phyloP scores from a whole-genome alignment of 345 rosid genomes.

The Boechera stricta region DNA sequence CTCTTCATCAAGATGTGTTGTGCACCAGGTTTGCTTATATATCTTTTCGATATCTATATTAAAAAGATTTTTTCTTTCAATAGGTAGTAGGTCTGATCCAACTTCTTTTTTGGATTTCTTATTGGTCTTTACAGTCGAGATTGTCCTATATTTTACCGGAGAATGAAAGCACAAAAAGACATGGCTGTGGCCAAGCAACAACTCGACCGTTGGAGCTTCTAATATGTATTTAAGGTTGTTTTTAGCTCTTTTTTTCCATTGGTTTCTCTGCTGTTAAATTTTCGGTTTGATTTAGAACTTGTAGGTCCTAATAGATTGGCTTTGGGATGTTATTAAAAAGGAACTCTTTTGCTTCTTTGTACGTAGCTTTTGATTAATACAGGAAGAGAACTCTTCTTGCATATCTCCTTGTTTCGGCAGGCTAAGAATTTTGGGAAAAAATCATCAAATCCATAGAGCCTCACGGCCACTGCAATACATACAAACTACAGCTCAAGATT shows the following conservation, averaged over 20 bases:
- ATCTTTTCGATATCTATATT: not conserved
- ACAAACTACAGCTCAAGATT: conserved; percentile 3
- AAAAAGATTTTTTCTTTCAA: not conserved
- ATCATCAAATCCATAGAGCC: conserved; percentile 1
- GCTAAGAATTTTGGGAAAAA: not conserved
- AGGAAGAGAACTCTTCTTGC: conserved; percentile 4
- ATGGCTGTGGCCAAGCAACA: conserved; percentile 86
- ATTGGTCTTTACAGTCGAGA: conserved; percentile 65
- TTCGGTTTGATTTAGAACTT: not conserved
- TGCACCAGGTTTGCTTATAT: conserved; percentile 76
- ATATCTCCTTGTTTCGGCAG: conserved; percentile 11
- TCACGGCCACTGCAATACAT: conserved; percentile 7
- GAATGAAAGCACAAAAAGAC: conserved; percentile 96
- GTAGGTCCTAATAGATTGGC: not conserved
- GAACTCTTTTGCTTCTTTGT: conserved; percentile 20
- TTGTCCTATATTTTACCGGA: conserved; percentile 97
- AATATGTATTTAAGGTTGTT: conserved; percentile 45
- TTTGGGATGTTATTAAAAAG: not conserved
- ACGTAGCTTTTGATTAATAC: conserved; percentile 25
- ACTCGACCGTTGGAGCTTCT: conserved; percentile 85
- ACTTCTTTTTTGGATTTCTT: conserved; percentile 6
- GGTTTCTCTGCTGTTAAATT: conserved; percentile 13
- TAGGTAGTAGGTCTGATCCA: conserved; percentile 25
- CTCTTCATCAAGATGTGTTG: conserved; percentile 98
- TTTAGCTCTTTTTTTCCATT: conserved; percentile 13